These are phyloP conservation scores for Sugiyamaella paludigena DNA, from an alignment of 1,139 yeast species.

Conservation along the genomic window DNA sequence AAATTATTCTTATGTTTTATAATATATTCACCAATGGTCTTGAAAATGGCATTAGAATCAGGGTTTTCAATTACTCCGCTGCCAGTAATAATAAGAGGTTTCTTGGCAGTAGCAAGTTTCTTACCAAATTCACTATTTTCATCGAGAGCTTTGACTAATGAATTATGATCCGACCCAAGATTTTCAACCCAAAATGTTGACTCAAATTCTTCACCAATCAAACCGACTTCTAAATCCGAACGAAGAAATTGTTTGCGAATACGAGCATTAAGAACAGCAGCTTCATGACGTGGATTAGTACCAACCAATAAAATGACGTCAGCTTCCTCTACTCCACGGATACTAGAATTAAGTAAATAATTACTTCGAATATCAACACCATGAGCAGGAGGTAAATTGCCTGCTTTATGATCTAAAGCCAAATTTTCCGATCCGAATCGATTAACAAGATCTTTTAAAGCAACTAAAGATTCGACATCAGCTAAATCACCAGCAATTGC, in stretches of 20 bases:
- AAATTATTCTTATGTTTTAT: conserved; percentile 54
- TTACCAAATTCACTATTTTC: conserved; percentile 71
- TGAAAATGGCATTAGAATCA: conserved; percentile 63
- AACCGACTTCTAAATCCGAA: conserved; percentile 61
- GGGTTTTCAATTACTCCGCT: conserved; percentile 72
- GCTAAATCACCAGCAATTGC: conserved; percentile 80
- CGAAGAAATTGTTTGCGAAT: conserved; percentile 82
- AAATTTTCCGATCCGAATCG: conserved; percentile 78
- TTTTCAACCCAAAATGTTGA: conserved; percentile 69
- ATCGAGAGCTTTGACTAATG: conserved; percentile 56
- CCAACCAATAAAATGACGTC: conserved; percentile 78
- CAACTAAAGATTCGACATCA: conserved; percentile 81
- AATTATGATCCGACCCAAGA: conserved; percentile 60
- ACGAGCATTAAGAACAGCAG: conserved; percentile 83
- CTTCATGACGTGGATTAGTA: conserved; percentile 88
- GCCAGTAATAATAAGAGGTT: conserved; percentile 79
- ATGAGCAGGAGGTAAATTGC: conserved; percentile 57
- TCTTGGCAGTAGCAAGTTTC: conserved; percentile 63
- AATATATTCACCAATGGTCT: conserved; percentile 63
- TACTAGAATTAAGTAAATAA: conserved; percentile 76
- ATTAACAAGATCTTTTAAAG: conserved; percentile 76
- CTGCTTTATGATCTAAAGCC: conserved; percentile 64
- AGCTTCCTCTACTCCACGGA: conserved; percentile 78
- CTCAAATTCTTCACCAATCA: conserved; percentile 74
- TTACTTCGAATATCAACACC: conserved; percentile 77